Percentiles rank a stretch among this genome's conserved stretches.
phyloP scores from a whole-genome alignment of 2,329 filamentous ascomycete species.

The Verticillium tricorpus region DNA sequence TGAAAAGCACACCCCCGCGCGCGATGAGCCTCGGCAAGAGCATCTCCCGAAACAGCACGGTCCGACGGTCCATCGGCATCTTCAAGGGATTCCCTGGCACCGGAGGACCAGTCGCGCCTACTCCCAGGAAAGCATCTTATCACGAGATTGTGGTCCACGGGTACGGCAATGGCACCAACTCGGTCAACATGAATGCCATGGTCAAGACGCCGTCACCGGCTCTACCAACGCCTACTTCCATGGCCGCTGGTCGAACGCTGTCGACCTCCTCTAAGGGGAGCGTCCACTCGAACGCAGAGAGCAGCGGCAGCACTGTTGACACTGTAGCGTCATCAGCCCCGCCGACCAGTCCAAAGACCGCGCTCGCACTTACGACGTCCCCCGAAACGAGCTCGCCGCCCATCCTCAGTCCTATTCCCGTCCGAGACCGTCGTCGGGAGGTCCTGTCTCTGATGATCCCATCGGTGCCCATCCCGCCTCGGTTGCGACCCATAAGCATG shows the following conservation, averaged over 20 bases:
- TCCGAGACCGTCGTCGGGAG: constrained; percentile 21
- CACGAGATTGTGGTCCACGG: constrained; percentile 50
- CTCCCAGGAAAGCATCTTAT: constrained; percentile 22
- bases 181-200: constrained; percentile 20
- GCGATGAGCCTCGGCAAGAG: constrained; percentile 23
- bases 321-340: constrained; percentile 20
- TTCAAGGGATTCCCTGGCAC: constrained; percentile 14
- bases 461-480: not conserved
- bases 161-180: constrained; percentile 49
- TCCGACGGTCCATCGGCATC: constrained; percentile 28
- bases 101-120: constrained; percentile 2
- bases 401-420: constrained; percentile 14
- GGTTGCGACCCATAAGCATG: constrained; percentile 19
- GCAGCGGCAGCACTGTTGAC: constrained; percentile 19
- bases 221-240: not conserved
- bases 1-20: constrained; percentile 14
- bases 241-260: not conserved
- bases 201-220: not conserved
- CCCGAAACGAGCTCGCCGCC: not conserved
- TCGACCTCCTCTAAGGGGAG: constrained; percentile 13
- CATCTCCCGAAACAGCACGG: constrained; percentile 15
- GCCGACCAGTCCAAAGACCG: constrained; percentile 16
- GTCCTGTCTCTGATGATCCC: constrained; percentile 19
- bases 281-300: constrained; percentile 19
- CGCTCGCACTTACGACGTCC: constrained; percentile 8